phyloP scores from a whole-genome alignment of 495 filamentous ascomycete genomes.

The Bathelium albidoporum region DNA sequence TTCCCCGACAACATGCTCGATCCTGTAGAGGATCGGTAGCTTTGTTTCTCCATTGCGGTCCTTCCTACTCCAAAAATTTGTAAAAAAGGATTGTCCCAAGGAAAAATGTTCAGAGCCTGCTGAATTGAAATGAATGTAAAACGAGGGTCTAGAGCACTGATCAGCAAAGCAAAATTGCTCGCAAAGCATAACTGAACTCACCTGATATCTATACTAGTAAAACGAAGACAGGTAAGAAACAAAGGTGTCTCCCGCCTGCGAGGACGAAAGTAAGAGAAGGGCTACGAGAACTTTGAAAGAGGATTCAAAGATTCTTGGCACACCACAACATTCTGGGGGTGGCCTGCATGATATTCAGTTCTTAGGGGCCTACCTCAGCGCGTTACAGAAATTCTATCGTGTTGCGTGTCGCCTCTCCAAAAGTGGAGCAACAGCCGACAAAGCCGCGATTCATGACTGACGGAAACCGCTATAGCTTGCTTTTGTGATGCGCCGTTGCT shows the following conservation, averaged over 20 bases:
- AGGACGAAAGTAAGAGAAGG: constrained; percentile 3
- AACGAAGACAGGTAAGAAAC: constrained; percentile 6
- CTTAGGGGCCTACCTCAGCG: constrained; percentile 4
- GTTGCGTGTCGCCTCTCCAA: not conserved
- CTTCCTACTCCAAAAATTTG: not conserved
- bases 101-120: constrained; percentile 1
- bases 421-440: not conserved
- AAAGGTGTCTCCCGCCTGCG: constrained; percentile 3
- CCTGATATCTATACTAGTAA: constrained; percentile 4
- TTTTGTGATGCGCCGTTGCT: not conserved
- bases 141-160: not conserved
- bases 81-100: not conserved
- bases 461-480: not conserved
- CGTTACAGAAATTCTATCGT: not conserved
- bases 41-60: not conserved
- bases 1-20: constrained; percentile 5
- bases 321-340: not conserved
- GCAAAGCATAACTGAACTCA: not conserved
- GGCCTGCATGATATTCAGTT: constrained; percentile 5
- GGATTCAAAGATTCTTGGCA: constrained; percentile 4
- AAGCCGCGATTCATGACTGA: not conserved
- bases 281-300: constrained; percentile 5
- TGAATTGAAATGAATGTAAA: not conserved
- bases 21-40: not conserved
- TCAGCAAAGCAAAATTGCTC: not conserved